These are phyloP conservation scores for Trichosporon inkin DNA, from an alignment of 1,284 basidiomycete genomes.

Conservation along the genomic window DNA sequence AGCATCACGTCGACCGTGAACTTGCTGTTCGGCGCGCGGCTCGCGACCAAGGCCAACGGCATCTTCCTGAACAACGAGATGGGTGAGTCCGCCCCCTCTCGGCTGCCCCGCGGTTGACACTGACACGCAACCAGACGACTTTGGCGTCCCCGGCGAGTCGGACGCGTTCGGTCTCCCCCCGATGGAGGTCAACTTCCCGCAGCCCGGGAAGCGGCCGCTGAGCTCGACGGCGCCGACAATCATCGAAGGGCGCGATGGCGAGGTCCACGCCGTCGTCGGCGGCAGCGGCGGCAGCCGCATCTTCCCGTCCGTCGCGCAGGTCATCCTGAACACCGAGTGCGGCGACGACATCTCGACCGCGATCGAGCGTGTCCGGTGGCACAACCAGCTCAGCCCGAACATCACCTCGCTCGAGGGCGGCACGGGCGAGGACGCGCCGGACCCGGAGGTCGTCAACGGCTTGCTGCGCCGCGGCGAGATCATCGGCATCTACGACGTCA, in stretches of 20 bases:
- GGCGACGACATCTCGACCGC: slow-evolving; percentile 59
- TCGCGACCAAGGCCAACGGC: slow-evolving; percentile 79
- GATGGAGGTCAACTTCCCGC: slow-evolving; percentile 84
- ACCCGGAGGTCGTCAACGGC: slow-evolving; percentile 56
- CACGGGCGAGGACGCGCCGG: slow-evolving; percentile 52
- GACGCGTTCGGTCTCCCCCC: slow-evolving; percentile 80
- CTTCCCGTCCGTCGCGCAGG: slow-evolving; percentile 72
- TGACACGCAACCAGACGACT: slow-evolving; percentile 68
- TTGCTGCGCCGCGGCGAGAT: slow-evolving; percentile 66
- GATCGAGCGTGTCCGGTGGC: slow-evolving; percentile 1
- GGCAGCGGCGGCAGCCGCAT: slow-evolving; percentile 84
- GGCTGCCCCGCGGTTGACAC: no score
- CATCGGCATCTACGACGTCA: slow-evolving; percentile 55
- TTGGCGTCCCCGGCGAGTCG: slow-evolving; percentile 72
- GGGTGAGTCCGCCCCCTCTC: no score
- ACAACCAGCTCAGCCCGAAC: slow-evolving; percentile 73
- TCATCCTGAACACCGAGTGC: slow-evolving; percentile 74
- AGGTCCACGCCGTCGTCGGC: slow-evolving; percentile 68
- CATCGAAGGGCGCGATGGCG: slow-evolving; percentile 66
- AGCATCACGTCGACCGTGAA: slow-evolving; percentile 82
- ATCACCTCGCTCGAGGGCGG: slow-evolving; percentile 60
- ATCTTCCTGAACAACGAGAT: slow-evolving; percentile 80
- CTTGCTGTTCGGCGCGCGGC: slow-evolving; percentile 70
- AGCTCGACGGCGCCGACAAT: slow-evolving; percentile 79
- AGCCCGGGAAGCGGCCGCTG: slow-evolving; percentile 73